Conservation (phyloP, 306 rosid genomes). For the Cicer chorassanicum region DNA sequence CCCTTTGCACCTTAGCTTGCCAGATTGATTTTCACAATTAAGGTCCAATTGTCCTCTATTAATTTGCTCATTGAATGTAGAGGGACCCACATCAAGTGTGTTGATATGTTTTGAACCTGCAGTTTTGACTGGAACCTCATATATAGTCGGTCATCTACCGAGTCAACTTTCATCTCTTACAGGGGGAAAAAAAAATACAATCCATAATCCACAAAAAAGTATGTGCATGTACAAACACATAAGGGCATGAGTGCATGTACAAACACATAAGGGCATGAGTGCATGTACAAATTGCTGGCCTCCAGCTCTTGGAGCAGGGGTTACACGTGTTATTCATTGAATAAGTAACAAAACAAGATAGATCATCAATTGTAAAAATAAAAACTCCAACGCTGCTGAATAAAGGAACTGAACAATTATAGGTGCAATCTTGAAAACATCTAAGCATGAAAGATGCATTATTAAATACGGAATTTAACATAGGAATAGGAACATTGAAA, state of each 20-base stretch:
- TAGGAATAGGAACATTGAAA: conserved; percentile 5
- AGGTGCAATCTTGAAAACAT: conserved; percentile 17
- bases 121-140: conserved; percentile 55
- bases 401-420: neutral
- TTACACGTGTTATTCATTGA: neutral
- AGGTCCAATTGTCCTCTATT: conserved; percentile 57
- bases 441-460: neutral
- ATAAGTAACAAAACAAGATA: conserved; percentile 10
- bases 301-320: conserved; percentile 4
- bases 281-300: conserved; percentile 10
- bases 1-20: conserved; percentile 58
- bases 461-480: conserved; percentile 24
- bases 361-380: conserved; percentile 12
- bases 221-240: conserved; percentile 28
- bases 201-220: conserved; percentile 15
- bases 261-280: conserved; percentile 12
- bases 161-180: conserved; percentile 54
- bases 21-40: conserved; percentile 57
- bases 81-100: conserved; percentile 52
- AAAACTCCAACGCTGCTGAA: neutral
- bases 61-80: conserved; percentile 59
- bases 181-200: conserved; percentile 48
- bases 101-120: conserved; percentile 54
- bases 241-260: conserved; percentile 11
- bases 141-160: conserved; percentile 45